These are phyloP conservation scores for Ganoderma resinaceum DNA, from an alignment of 1,284 basidiomycete species.

Conservation along the genomic window DNA sequence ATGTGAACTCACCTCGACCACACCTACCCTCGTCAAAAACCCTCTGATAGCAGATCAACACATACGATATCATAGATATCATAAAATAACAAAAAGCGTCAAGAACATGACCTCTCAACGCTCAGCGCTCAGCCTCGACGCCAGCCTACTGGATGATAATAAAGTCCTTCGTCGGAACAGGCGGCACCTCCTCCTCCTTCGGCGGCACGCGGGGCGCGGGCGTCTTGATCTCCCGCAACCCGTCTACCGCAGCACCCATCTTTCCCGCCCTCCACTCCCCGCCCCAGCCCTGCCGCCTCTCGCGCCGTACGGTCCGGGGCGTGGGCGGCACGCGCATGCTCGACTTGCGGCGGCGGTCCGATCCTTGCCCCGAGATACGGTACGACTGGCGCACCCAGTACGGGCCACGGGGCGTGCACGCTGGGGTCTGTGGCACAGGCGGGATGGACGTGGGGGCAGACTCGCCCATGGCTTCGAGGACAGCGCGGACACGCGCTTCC, in stretches of 20 bases:
- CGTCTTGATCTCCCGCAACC: conserved; percentile 31
- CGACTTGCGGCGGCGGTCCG: conserved; percentile 13
- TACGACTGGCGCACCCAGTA: conserved; percentile 40
- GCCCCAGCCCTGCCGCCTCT: conserved; percentile 41
- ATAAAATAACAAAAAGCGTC: neutral
- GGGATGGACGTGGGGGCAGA: conserved; percentile 31
- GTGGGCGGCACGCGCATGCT: conserved; percentile 31
- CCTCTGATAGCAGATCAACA: neutral
- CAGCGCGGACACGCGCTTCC: conserved; percentile 29
- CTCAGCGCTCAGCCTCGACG: neutral
- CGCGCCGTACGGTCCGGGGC: conserved; percentile 35
- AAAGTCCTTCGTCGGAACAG: neutral
- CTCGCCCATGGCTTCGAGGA: conserved; percentile 33
- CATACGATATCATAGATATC: neutral
- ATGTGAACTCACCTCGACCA: neutral
- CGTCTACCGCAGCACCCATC: conserved; percentile 32
- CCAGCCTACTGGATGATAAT: neutral
- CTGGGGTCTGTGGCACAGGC: conserved; percentile 9
- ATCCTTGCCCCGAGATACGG: conserved; percentile 16
- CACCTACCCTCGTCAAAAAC: neutral
- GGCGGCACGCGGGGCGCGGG: conserved; percentile 7
- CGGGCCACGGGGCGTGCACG: conserved; percentile 26
- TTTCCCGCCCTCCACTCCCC: conserved; percentile 37
- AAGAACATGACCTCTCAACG: neutral
- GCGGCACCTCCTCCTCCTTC: neutral